Base-by-base conservation (phyloP, 1,139 yeast species). In the Wickerhamiella pararugosa region DNA sequence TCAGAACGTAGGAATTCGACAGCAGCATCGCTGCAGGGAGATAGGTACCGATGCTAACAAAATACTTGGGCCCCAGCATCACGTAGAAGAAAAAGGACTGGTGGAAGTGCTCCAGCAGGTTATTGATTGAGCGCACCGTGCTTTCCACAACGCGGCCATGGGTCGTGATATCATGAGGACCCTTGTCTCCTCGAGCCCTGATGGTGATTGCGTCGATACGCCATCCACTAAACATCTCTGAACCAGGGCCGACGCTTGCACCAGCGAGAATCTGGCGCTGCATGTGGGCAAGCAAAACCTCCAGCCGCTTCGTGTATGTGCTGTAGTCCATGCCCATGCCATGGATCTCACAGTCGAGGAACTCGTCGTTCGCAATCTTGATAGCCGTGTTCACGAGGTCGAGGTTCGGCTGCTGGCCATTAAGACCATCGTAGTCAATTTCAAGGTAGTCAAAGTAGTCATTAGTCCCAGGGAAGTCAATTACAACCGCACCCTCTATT, bases 221-320 rank as follows among this genome's bases (percentile, higher is more conserved):
- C 94, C 95, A 90, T 2, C 97, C 97, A 41, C 93, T 79, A 58
- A 90, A 90, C 8, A 87, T 84, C 57, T 87, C 96, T 51, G 86
- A 77, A 3, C 96, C 94, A 9, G 67, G 64, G 10, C 69, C 70
- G 25, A 61, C 66, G 8, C 64, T 59, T 25, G 80, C 58, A 1
- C 97, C 97, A 0, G 94, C 72, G 7, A 77, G 57, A 1, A 87
- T 74, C 55, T 84, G 75, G 38, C 72, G 71, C 44, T 71, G 61
- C 29, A 90, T 72, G 0, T 95, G 93, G 34, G 69, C 64, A 11
- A 74, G 49, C 45, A 92, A 59, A 0, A 82, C 74, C 38, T 65
- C 64, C 32, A 82, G 65, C 48, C 96, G 67, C 15, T 75, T 64
- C 45, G 56, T 60, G 53, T 73, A 77, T 10, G 42, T 42, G 31